These are phyloP conservation scores for Wickerhamiella bombiphila DNA, from an alignment of 805 yeast species.

Conservation along the genomic window DNA sequence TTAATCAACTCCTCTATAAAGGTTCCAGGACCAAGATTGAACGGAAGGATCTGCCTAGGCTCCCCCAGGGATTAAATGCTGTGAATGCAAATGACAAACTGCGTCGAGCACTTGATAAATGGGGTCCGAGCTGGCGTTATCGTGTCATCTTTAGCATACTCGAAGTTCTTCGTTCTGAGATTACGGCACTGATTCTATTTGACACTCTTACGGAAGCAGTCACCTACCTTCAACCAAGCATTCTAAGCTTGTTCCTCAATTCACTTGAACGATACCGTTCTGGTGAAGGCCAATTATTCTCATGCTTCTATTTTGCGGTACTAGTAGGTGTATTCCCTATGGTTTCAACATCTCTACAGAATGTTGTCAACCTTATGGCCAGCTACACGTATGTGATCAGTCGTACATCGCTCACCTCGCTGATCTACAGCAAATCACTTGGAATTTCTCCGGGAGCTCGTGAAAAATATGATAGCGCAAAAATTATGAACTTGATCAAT, in stretches of 20 bases:
- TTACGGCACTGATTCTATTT: constrained; percentile 7
- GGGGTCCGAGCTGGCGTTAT: constrained; percentile 1
- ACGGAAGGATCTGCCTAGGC: constrained; percentile 15
- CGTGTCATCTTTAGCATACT: constrained; percentile 13
- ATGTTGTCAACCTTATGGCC: constrained; percentile 8
- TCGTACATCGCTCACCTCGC: constrained; percentile 35
- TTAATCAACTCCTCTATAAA: constrained; percentile 8
- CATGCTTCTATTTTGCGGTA: constrained; percentile 13
- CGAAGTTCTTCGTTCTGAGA: constrained; percentile 1
- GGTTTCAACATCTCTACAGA: constrained; percentile 9
- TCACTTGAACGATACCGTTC: constrained; percentile 9
- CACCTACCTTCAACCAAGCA: constrained; percentile 12
- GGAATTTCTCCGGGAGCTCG: constrained; percentile 49
- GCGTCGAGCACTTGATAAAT: constrained; percentile 3
- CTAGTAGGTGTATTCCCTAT: constrained; percentile 15
- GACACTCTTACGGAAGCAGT: constrained; percentile 7
- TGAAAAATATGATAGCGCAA: constrained; percentile 62
- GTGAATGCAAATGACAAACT: constrained; percentile 10
- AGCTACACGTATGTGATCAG: constrained; percentile 10
- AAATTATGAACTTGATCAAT: constrained; percentile 83
- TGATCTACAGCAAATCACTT: constrained; percentile 59
- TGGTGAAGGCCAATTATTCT: constrained; percentile 12
- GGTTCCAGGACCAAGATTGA: constrained; percentile 6
- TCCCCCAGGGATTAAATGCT: constrained; percentile 15
- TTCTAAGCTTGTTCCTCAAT: constrained; percentile 13